A percentile compares a stretch with the other conserved stretches of the same genome.
Conservation (phyloP, 164 flowering plant genomes). For the Vitis rupestris region DNA sequence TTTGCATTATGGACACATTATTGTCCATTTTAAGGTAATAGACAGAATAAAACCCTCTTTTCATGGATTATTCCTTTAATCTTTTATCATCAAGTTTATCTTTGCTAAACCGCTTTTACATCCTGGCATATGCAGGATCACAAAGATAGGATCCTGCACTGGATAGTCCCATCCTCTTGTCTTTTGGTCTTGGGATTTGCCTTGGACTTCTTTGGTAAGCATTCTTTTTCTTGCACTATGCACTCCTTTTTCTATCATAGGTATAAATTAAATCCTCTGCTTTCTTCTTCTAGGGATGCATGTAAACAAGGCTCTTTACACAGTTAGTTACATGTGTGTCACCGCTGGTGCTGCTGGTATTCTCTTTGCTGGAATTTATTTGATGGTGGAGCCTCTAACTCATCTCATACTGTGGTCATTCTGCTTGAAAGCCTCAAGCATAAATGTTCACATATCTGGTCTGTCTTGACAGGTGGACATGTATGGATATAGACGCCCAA, state of each 20-base stretch:
- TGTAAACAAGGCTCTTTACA: conserved; percentile 70
- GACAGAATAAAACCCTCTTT: neutral
- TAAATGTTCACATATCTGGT: neutral
- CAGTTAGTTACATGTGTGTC: conserved; percentile 63
- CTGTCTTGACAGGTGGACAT: conserved; percentile 56
- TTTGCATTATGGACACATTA: conserved; percentile 71
- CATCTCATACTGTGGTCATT: neutral
- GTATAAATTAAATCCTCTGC: neutral
- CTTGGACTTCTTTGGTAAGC: conserved; percentile 49
- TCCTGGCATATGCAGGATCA: conserved; percentile 48
- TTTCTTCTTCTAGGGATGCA: conserved; percentile 51
- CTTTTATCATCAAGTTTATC: neutral
- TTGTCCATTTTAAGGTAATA: conserved; percentile 62
- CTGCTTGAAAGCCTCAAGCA: too few species aligned
- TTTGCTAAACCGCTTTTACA: neutral
- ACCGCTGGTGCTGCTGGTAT: conserved; percentile 76
- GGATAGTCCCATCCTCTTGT: conserved; percentile 45
- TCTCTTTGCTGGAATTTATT: conserved; percentile 53
- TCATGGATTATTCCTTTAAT: neutral
- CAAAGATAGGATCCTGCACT: conserved; percentile 50
- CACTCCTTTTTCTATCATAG: neutral
- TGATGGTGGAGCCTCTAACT: conserved; percentile 40
- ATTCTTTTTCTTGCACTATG: neutral
- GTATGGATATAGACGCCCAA: conserved; percentile 42
- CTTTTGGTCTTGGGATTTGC: conserved; percentile 42